phyloP scores from a whole-genome alignment of 1,284 basidiomycete species.

The Ustilago xerochloae region DNA sequence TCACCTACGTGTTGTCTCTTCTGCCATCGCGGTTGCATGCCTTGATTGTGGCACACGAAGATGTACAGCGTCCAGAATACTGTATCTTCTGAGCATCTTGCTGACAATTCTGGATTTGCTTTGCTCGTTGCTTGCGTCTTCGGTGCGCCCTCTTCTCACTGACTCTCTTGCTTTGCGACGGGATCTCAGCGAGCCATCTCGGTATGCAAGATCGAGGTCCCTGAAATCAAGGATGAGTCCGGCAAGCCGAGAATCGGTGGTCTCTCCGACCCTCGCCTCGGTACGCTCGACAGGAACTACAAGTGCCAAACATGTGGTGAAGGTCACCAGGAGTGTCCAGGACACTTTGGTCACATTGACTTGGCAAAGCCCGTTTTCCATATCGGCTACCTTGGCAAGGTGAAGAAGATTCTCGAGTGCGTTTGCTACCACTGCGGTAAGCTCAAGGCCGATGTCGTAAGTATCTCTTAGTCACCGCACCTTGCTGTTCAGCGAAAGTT shows the following conservation, averaged over 20 bases:
- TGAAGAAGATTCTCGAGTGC: conserved; percentile 99
- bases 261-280: conserved; percentile 97
- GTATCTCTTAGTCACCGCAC: not conserved
- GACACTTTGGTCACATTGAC: conserved; percentile 99
- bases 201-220: conserved; percentile 96
- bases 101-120: conserved; percentile 15
- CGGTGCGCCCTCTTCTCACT: not conserved
- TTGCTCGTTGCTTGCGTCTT: not conserved
- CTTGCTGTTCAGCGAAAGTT: not conserved
- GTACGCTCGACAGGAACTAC: conserved; percentile 97
- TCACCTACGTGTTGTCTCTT: conserved; percentile 1
- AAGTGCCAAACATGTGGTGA: conserved; percentile 99
- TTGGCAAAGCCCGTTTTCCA: conserved; percentile 95
- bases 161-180: not conserved
- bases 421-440: conserved; percentile 99
- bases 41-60: not conserved
- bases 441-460: conserved; percentile 82
- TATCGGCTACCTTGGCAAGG: conserved; percentile 97
- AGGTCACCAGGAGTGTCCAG: conserved; percentile 75
- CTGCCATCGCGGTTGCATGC: not conserved
- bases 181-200: conserved; percentile 90
- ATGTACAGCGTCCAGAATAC: conserved; percentile 17
- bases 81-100: conserved; percentile 1
- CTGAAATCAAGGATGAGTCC: conserved; percentile 95
- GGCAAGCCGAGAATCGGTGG: conserved; percentile 87